Evolutionary conservation across 163 green algal species (phyloP).

Genomic region (Scenedesmus sp.): DNA sequence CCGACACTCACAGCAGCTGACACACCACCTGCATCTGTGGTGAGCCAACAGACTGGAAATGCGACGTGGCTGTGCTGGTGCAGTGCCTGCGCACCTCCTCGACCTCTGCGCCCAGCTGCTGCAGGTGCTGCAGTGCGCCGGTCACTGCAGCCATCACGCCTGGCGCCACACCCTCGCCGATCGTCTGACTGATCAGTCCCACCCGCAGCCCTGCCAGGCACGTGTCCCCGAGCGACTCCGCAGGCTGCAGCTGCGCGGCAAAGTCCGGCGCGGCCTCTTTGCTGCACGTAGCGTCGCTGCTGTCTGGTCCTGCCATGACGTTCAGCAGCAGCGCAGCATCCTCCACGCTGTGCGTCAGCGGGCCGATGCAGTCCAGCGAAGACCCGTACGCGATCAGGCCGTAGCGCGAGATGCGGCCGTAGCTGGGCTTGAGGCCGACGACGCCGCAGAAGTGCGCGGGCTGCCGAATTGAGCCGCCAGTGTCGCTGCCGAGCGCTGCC

Average conservation of each 20-base stretch:
- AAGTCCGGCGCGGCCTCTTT: slow-evolving; percentile 66
- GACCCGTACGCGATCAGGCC: slow-evolving; percentile 97
- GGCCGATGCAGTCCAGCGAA: slow-evolving; percentile 94
- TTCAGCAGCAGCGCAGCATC: slow-evolving; percentile 91
- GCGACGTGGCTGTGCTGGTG: not conserved
- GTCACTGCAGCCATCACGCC: slow-evolving; percentile 72
- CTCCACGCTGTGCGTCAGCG: slow-evolving; percentile 86
- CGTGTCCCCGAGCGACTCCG: slow-evolving; percentile 57
- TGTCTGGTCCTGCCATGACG: slow-evolving; percentile 83
- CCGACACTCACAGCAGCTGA: too few relatives aligned
- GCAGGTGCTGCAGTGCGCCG: slow-evolving; percentile 73
- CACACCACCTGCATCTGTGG: too few relatives aligned
- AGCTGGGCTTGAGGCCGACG: slow-evolving; percentile 98
- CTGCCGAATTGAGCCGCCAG: slow-evolving; percentile 95
- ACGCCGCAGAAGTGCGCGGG: slow-evolving; percentile 97
- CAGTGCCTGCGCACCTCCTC: slow-evolving; percentile 71
- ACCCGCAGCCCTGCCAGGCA: slow-evolving; percentile 83
- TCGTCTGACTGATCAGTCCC: slow-evolving; percentile 87
- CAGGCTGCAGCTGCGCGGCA: slow-evolving; percentile 63
- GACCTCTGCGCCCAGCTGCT: slow-evolving; percentile 85
- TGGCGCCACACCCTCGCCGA: slow-evolving; percentile 81
- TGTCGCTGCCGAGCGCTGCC: slow-evolving; percentile 93
- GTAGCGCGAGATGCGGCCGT: slow-evolving; percentile 92
- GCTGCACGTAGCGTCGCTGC: slow-evolving; percentile 82
- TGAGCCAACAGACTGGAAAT: not conserved